Conservation (phyloP, 23 red algal genomes). For the Gracilaria domingensis region DNA sequence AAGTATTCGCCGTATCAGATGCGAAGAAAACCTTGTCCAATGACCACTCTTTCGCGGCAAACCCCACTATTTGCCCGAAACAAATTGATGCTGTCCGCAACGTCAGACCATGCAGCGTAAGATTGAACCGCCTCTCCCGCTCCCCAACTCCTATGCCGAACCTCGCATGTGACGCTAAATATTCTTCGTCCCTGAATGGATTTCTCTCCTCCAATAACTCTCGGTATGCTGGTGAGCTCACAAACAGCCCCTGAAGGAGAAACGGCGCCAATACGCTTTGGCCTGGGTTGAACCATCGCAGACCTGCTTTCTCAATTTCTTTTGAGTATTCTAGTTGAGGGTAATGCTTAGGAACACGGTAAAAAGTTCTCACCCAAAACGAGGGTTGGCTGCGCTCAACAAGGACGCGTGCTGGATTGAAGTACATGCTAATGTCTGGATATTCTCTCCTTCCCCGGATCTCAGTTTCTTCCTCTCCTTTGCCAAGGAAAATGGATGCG, state of each 20-base stretch:
- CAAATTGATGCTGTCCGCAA: neutral
- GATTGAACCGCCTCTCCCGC: neutral
- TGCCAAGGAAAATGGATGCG: neutral
- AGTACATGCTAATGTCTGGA: conserved; percentile 9
- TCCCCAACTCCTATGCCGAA: conserved; percentile 11
- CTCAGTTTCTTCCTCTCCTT: neutral
- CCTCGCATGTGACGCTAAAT: neutral
- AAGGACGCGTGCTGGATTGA: neutral
- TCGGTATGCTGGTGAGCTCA: neutral
- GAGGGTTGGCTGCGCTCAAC: neutral
- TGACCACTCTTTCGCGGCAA: neutral
- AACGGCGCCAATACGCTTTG: neutral
- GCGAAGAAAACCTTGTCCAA: conserved; percentile 1
- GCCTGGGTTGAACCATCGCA: neutral
- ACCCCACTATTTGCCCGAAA: neutral
- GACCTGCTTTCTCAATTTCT: neutral
- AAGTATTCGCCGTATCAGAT: neutral
- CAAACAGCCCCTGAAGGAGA: neutral
- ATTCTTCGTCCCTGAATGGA: neutral
- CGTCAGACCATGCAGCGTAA: neutral
- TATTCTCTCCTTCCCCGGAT: neutral
- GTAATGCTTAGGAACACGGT: neutral
- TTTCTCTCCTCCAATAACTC: neutral
- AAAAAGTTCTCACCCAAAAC: neutral
- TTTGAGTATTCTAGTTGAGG: neutral